Percentiles rank a stretch among this genome's conserved stretches.
Conservation (phyloP, 495 filamentous ascomycete species). For the Penicillium nucicola region DNA sequence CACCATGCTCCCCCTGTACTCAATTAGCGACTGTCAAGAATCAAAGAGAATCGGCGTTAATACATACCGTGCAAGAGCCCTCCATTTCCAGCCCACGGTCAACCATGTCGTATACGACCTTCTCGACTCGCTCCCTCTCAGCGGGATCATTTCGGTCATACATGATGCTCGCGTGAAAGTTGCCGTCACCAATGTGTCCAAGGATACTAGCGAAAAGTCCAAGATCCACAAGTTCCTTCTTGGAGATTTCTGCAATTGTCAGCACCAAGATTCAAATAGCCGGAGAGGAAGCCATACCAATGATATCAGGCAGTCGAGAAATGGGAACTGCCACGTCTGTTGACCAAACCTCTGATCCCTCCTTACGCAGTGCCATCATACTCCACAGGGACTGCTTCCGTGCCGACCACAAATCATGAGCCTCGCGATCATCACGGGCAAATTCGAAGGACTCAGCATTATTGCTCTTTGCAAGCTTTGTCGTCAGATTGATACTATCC, state of each 20-base stretch:
- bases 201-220: conserved; percentile 84
- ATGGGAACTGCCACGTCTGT: conserved; percentile 92
- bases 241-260: conserved; percentile 62
- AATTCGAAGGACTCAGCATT: conserved; percentile 75
- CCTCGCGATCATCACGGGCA: conserved; percentile 64
- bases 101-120: conserved; percentile 84
- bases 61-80: conserved; percentile 74
- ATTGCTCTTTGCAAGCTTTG: conserved; percentile 57
- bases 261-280: neutral
- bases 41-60: neutral
- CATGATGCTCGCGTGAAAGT: conserved; percentile 89
- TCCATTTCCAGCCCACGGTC: conserved; percentile 87
- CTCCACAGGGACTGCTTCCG: conserved; percentile 83
- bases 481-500: conserved; percentile 76
- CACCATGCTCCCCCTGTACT: conserved; percentile 73
- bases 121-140: conserved; percentile 70
- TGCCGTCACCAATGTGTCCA: conserved; percentile 84
- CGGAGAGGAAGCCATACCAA: conserved; percentile 43
- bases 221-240: conserved; percentile 82
- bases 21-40: conserved; percentile 7
- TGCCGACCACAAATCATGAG: conserved; percentile 79
- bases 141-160: conserved; percentile 66
- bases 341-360: conserved; percentile 62
- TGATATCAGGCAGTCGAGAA: conserved; percentile 81
- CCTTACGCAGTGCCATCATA: conserved; percentile 48